Base-by-base conservation (phyloP, 768 basidiomycete species). In the Collybiopsis confluens region DNA sequence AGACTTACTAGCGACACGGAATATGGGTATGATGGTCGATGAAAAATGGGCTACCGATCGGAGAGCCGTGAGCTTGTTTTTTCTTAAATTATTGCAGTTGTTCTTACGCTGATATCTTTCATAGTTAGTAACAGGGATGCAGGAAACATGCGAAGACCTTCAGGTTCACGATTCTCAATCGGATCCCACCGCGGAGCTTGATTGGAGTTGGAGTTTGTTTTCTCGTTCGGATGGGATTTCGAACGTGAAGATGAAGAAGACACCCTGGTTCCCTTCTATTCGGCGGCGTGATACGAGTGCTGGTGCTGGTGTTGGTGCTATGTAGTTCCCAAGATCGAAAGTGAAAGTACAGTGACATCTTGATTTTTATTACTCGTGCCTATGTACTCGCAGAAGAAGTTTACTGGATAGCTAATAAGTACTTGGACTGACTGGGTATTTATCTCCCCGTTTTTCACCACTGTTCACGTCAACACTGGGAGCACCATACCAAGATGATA, bases 221-320 rank as follows among this genome's bases (percentile, higher is more conserved):
- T n/a, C n/a, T n/a, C n/a, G n/a, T 43, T 24, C 21, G 13, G 20
- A 52, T 15, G 35, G 18, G 36, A 23, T 18, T 6, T 33, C 13
- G 30, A 33, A 33, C 30, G n/a, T n/a, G n/a, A n/a, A 33, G 30
- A 33, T 5, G 30, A 33, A 33, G 30, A 42, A 43, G 21, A 52
- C 37, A 26, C 50, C 50, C 27, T 52, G 50, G 50, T 52, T 52
- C 30, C 50, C 50, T 42, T 52, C 41, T 27, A 15, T 43, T 1
- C 2, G 16, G 24, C 45, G 16, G 4, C 28, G 47, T 5, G 46
- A 28, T 46, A 18, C 8, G 18, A 16, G 11, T 13, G 26, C 30
- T 47, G 8, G 13, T 9, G 18, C n/a, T 28, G 30, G 18, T n/a
- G 27, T 9, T 13, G 27, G 45, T 45, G 20, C 9, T 45, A 45